Conservation (phyloP, 371 early-diverging fungal species). For the Blakeslea trispora region DNA sequence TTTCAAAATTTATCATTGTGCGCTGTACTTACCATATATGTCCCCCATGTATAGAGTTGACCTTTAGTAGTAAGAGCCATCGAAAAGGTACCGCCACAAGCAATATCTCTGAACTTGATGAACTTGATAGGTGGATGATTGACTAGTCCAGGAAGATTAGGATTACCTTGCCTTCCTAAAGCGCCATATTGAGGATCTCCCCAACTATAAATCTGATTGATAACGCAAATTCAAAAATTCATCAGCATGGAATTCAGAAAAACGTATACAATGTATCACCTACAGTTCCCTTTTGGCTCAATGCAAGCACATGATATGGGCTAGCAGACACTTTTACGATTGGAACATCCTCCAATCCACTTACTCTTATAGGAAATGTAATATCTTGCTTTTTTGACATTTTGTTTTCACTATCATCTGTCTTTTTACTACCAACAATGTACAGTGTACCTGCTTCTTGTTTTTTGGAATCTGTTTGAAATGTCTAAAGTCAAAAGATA, state of each 20-base stretch:
- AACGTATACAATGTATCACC: not conserved
- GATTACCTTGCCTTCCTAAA: slow-evolving; percentile 85
- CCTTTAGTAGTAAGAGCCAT: slow-evolving; percentile 86
- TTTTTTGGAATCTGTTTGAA: not conserved
- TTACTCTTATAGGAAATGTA: not conserved
- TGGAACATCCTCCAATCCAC: not conserved
- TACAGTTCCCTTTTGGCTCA: not conserved
- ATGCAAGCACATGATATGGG: not conserved
- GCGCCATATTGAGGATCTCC: slow-evolving; percentile 98
- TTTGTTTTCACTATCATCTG: not conserved
- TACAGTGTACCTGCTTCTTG: not conserved
- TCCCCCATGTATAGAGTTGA: slow-evolving; percentile 92
- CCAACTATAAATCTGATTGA: slow-evolving; percentile 84
- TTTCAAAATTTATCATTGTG: slow-evolving; percentile 26
- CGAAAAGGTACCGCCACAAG: slow-evolving; percentile 91
- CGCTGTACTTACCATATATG: slow-evolving; percentile 73
- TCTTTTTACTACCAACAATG: not conserved
- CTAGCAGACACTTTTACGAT: not conserved
- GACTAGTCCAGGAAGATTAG: slow-evolving; percentile 57
- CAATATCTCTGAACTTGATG: slow-evolving; percentile 78
- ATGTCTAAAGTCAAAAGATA: not conserved
- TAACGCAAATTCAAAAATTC: not conserved
- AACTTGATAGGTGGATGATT: slow-evolving; percentile 62
- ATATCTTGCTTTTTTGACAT: not conserved
- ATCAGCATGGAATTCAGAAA: not conserved